A percentile compares a stretch with the other conserved stretches of the same genome.
Conservation (phyloP, 257 asterid species). For the Orobanche coerulescens region DNA sequence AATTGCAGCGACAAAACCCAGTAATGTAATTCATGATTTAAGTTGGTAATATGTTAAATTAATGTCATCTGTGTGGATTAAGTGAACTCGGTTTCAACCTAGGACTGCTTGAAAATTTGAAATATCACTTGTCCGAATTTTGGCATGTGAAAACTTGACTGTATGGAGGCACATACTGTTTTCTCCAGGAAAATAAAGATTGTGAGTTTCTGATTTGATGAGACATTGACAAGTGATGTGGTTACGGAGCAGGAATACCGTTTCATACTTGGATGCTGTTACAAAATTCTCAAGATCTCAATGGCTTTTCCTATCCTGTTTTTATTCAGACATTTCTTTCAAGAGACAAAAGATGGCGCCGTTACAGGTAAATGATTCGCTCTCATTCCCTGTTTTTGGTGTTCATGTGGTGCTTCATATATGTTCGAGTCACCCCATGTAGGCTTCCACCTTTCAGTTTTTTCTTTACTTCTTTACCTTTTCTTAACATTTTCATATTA, state of each 20-base stretch:
- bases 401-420: constrained; percentile 3
- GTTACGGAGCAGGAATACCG: constrained; percentile 24
- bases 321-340: constrained; percentile 43
- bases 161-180: no score
- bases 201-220: constrained; percentile 15
- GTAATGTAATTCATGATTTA: not conserved
- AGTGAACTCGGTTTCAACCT: constrained; percentile 8
- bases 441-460: not conserved
- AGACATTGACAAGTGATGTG: constrained; percentile 34
- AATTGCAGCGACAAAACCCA: not conserved
- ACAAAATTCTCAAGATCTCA: constrained; percentile 31
- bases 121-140: not conserved
- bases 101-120: constrained; percentile 11
- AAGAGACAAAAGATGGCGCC: constrained; percentile 61
- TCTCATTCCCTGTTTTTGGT: not conserved
- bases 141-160: no score
- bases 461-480: not conserved
- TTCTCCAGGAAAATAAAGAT: constrained; percentile 8
- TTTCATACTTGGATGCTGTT: constrained; percentile 24
- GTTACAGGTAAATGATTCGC: constrained; percentile 44
- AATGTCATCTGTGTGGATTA: not conserved
- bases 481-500: not conserved
- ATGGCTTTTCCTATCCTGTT: constrained; percentile 37
- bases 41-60: constrained; percentile 3
- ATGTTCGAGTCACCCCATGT: constrained; percentile 10